phyloP scores from a whole-genome alignment of 495 filamentous ascomycete genomes.

The Penicillium longicatenatum region DNA sequence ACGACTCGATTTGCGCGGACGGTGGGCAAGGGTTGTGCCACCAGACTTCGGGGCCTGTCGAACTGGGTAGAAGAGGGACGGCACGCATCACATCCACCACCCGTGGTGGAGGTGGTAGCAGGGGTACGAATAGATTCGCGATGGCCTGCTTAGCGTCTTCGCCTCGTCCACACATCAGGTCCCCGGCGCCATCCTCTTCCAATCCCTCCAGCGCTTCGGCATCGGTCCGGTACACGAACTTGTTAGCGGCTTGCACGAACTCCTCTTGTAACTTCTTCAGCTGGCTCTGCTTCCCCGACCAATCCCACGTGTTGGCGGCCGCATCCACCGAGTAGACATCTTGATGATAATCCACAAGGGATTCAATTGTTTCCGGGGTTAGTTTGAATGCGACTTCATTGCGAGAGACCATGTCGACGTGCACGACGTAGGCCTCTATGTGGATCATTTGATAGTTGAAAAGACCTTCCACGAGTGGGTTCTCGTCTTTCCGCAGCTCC shows the following conservation, averaged over 20 bases:
- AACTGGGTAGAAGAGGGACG: constrained; percentile 82
- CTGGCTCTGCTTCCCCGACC: constrained; percentile 95
- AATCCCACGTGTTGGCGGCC: constrained; percentile 87
- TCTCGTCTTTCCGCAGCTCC: constrained; percentile 80
- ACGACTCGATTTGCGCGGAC: constrained; percentile 78
- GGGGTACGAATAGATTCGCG: constrained; percentile 80
- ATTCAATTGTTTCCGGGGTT: constrained; percentile 94
- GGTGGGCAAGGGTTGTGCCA: constrained; percentile 65
- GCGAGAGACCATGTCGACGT: constrained; percentile 97
- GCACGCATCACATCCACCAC: constrained; percentile 90
- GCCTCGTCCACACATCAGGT: constrained; percentile 87
- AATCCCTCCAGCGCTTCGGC: constrained; percentile 90
- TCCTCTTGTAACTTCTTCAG: constrained; percentile 98
- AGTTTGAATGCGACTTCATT: constrained; percentile 99
- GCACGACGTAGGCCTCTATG: constrained; percentile 96
- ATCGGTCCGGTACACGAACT: constrained; percentile 91
- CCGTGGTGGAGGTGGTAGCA: constrained; percentile 90
- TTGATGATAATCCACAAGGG: constrained; percentile 95
- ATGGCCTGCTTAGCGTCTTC: constrained; percentile 92
- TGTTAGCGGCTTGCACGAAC: constrained; percentile 96
- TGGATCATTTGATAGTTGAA: constrained; percentile 95
- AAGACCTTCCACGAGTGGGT: constrained; percentile 86
- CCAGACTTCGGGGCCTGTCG: constrained; percentile 74
- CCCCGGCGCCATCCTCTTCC: constrained; percentile 95
- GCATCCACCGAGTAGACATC: constrained; percentile 93